phyloP scores from a whole-genome alignment of 805 yeast genomes.

The Hanseniaspora taiwanica region DNA sequence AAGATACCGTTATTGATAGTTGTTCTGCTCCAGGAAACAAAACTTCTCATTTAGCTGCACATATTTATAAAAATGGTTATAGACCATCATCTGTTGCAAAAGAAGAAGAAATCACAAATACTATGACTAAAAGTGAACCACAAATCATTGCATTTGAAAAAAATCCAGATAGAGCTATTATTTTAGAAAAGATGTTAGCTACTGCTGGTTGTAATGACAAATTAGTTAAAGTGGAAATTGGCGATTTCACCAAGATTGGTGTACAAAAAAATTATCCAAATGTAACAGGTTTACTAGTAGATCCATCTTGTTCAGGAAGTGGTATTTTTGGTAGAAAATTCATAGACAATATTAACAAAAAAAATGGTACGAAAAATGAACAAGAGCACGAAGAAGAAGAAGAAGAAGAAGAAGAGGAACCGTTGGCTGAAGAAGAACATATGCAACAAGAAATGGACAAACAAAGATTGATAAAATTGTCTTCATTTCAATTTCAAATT shows the following conservation, averaged over 20 bases:
- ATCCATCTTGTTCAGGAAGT: conserved; percentile 96
- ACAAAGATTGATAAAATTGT: conserved; percentile 43
- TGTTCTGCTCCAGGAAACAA: conserved; percentile 99
- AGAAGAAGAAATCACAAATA: conserved; percentile 2
- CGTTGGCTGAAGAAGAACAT: conserved; percentile 30
- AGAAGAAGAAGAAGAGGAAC: conserved; percentile 12
- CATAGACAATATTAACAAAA: conserved; percentile 31
- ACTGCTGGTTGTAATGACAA: conserved; percentile 41
- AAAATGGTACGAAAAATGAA: conserved; percentile 7
- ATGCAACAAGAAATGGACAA: conserved; percentile 29
- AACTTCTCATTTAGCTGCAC: conserved; percentile 81
- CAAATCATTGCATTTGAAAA: conserved; percentile 76
- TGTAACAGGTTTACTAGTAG: conserved; percentile 76
- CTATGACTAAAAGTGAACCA: conserved; percentile 14
- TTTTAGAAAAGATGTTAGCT: conserved; percentile 62
- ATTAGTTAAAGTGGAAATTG: conserved; percentile 35
- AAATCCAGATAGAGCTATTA: conserved; percentile 58
- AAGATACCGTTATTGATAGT: conserved; percentile 68
- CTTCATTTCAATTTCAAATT: conserved; percentile 79
- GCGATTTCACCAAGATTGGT: conserved; percentile 26
- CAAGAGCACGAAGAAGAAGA: conserved; percentile 5
- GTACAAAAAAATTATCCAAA: conserved; percentile 27
- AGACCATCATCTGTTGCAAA: conserved; percentile 12
- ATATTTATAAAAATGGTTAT: conserved; percentile 25
- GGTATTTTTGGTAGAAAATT: conserved; percentile 89